Base-by-base conservation (phyloP, 176 grass and related monocot species). In the Poa annua region DNA sequence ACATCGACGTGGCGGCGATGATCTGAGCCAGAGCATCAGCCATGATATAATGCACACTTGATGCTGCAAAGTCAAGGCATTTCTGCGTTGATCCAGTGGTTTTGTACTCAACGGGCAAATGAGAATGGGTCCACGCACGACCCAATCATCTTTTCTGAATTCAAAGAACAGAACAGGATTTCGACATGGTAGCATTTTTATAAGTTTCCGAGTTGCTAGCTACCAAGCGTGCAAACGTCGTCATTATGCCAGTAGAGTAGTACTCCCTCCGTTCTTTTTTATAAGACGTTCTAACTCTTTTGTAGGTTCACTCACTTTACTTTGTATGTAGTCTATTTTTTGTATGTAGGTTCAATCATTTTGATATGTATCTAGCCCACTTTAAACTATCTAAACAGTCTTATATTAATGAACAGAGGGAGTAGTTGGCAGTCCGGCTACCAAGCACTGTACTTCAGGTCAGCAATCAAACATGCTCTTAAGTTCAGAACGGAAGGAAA, bases 211-310 rank as follows among this genome's bases (percentile, higher is more conserved):
- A 57, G 16, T 16, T 48, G 34, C 44, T 55, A 79, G 51, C 66
- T 63, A 42, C 66, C 42, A 24, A 73, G 75, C 66, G 86, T 88
- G 86, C 86, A 70, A 64, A 45, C 24, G 22, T n/a, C 54, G 19
- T 44, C 33, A 47, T 83, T 22, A 78, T 66, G 52, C 36, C 36
- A 66, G 7, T 38, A 32, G 60, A n/a, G n/a, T n/a, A n/a, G n/a
- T n/a, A n/a, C n/a, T n/a, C n/a, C n/a, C n/a, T n/a, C n/a, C n/a
- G n/a, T n/a, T n/a, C n/a, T n/a, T n/a, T n/a, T n/a, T n/a, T n/a
- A n/a, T n/a, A n/a, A n/a, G n/a, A n/a, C n/a, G n/a, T n/a, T n/a
- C n/a, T n/a, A n/a, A n/a, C n/a, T n/a, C n/a, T n/a, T n/a, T n/a
- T n/a, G n/a, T n/a, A n/a, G n/a, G n/a, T n/a, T n/a, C n/a, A n/a